Evolutionary conservation across 78 protist genomes (phyloP).

Genomic region (Guillardia theta): DNA sequence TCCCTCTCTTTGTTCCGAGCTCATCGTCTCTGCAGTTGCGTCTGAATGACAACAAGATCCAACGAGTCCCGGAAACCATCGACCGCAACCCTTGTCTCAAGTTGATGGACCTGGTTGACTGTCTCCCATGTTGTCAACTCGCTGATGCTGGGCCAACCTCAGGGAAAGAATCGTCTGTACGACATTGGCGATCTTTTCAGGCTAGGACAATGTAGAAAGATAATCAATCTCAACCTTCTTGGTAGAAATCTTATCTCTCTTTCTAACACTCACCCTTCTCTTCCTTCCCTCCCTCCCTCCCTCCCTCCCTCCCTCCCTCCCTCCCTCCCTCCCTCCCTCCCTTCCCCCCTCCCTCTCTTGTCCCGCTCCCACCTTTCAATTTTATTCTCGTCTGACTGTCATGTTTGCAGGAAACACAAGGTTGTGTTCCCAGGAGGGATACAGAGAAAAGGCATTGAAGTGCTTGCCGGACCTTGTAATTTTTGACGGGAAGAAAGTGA

Average conservation of each 20-base stretch:
- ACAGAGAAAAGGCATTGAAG: neutral
- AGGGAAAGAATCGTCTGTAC: neutral
- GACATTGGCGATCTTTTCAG: neutral
- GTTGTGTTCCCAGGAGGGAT: neutral
- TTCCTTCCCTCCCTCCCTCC: neutral
- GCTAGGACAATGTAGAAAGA: neutral
- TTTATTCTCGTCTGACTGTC: neutral
- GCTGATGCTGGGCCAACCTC: too few species aligned
- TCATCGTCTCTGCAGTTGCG: too few species aligned
- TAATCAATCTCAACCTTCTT: neutral
- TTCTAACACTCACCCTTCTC: neutral
- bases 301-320: neutral
- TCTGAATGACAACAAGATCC: conserved; percentile 38
- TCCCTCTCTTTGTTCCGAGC: too few species aligned
- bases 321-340: neutral
- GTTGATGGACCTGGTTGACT: neutral
- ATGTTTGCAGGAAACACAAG: neutral
- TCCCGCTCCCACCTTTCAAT: neutral
- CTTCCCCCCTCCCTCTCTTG: neutral
- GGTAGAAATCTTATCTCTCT: neutral
- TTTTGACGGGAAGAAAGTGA: neutral
- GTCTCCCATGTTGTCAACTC: too few species aligned
- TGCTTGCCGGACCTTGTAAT: neutral
- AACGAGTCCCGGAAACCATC: conserved; percentile 20
- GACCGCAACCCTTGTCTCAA: neutral